Base-by-base conservation (phyloP, 2,329 filamentous ascomycete species). In the Aspergillus ochraceoroseus region DNA sequence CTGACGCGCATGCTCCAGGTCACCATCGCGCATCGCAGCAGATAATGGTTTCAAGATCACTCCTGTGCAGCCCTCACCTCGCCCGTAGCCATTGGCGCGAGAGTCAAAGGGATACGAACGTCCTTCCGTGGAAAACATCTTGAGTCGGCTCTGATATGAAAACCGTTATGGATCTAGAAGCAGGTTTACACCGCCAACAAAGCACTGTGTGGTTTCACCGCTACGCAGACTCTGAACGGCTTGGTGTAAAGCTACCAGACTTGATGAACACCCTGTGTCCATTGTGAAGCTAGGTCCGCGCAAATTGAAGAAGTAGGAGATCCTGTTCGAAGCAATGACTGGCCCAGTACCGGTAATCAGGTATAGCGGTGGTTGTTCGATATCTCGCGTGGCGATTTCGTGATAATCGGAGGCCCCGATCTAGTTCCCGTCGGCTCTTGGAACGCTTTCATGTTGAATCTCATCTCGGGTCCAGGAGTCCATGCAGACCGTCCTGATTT, bases 61-160 rank as follows among this genome's bases (percentile, higher is more conserved):
- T 26, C 32, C 33, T 12, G 39, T 37, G 26, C 22, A 33, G 12
- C 63, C 5, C 67, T 68, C 47, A 65, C 50, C 1, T 67, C 70
- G 44, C 19, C 23, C 36, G 28, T 34, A 44, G 7, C 41, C 45
- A 27, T 30, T 37, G 7, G 36, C 30, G 18, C 38, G 31, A 14
- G 33, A 19, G 25, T 44, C 35, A 30, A 37, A 28, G 15, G 41
- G 17, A 34, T 25, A 30, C 19, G 39, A 31, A 14, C 31, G 5
- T 6, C 28, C 38, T 27, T 43, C 19, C 14, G 35, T 41, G 3
- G 38, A 41, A 18, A 42, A 42, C 39, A 42, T 42, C 7, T 42
- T 37, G n/a, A 37, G 15, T 4, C 31, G 25, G 27, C 38, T 41
- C 15, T 41, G 38, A 17, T 41, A 41, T 9, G 32, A 29, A 15